Evolutionary conservation across 2,329 filamentous ascomycete genomes (phyloP), one percentile per base, ranked within the genome.

Genomic region (Ceratocystis papillata): DNA sequence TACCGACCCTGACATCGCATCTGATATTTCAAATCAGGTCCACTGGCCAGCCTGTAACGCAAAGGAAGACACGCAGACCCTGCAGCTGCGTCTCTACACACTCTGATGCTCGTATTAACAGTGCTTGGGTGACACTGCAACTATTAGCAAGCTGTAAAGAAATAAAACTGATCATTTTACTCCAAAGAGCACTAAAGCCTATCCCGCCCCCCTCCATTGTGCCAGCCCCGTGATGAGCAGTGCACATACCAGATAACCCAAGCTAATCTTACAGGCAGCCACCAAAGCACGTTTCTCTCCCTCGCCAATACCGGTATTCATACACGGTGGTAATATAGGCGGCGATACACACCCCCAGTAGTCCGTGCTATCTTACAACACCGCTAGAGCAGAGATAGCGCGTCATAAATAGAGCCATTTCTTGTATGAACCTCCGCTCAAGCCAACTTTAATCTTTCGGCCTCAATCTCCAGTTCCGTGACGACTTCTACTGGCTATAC

Each of bases 181-280:
- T 17, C 28, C 15, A 7, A 59, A 25, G 33, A 59, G n/a, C 53
- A 33, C 53, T 20, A 7, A 33, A 37, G 28, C 53, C 8, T 59
- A 33, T 17, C 17, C 37, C 37, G 8, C 10, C 37, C 37, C 33
- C 10, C 15, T 33, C 12, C 28, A 37, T 33, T 30, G 25, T 59
- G 15, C 5, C 28, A 17, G 28, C n/a, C 22, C 33, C 53, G 8
- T 59, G 28, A 59, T 59, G 53, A n/a, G 37, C 53, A 59, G n/a
- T 5, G 6, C 12, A 59, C 37, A 41, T 41, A 41, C 28, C 53
- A 37, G 25, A 22, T 30, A 17, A 33, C 53, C 53, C 53, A 59
- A 17, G n/a, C 33, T 59, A 59, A 59, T 59, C 25, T 30, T 59
- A 59, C 53, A 59, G 30, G 28, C 53, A 59, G 30, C 17, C 28